phyloP scores from a whole-genome alignment of 495 filamentous ascomycete species.

The Clavariopsis aquatica region DNA sequence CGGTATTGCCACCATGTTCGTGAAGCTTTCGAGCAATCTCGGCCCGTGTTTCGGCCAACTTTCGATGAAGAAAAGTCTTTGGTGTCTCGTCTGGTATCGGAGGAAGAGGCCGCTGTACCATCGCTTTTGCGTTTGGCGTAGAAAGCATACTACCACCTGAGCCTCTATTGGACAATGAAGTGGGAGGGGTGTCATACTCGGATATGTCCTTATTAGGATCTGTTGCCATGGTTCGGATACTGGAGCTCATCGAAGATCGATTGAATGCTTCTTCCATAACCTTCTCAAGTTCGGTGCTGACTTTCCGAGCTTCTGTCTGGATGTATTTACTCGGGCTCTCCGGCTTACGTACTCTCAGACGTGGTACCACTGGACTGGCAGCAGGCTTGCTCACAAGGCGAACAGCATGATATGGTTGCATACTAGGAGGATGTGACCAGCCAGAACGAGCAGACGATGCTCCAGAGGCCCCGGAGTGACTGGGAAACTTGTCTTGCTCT shows the following conservation, averaged over 20 bases:
- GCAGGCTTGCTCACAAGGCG: constrained; percentile 30
- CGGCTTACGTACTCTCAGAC: constrained; percentile 46
- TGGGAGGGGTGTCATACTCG: constrained; percentile 47
- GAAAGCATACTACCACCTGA: constrained; percentile 43
- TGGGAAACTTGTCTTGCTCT: constrained; percentile 19
- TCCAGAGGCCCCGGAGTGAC: not conserved
- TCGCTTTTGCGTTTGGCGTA: constrained; percentile 22
- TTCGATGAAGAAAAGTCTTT: constrained; percentile 52
- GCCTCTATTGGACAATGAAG: constrained; percentile 54
- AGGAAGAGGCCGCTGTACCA: constrained; percentile 43
- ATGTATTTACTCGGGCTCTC: constrained; percentile 54
- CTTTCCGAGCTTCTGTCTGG: constrained; percentile 62
- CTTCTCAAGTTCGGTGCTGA: constrained; percentile 66
- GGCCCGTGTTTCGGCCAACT: constrained; percentile 60
- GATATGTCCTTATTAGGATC: constrained; percentile 42
- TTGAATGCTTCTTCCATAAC: constrained; percentile 85
- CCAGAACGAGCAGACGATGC: constrained; percentile 13
- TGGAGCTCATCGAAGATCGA: constrained; percentile 60
- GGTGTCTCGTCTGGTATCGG: constrained; percentile 46
- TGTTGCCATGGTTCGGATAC: constrained; percentile 46
- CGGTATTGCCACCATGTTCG: constrained; percentile 35
- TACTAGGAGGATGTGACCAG: constrained; percentile 9
- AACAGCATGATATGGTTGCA: constrained; percentile 4
- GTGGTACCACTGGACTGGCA: constrained; percentile 15
- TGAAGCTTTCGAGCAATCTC: constrained; percentile 51